Base-by-base conservation (phyloP, 768 basidiomycete genomes). In the Psilocybe tampanensis region DNA sequence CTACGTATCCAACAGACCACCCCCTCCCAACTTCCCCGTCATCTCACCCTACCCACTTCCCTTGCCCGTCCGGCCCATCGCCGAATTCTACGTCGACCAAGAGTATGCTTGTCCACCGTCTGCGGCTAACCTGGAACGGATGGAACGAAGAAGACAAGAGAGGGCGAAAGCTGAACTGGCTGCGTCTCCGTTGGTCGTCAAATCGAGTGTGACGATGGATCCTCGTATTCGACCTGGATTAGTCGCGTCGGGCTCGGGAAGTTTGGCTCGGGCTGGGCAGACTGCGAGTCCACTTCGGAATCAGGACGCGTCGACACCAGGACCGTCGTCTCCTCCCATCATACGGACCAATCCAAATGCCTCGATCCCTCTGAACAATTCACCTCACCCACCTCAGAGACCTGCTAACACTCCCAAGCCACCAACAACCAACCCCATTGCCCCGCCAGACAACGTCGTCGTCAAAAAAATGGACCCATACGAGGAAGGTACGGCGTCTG, bases 391-490 rank as follows among this genome's bases (percentile, higher is more conserved):
- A n/a, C n/a, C n/a, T n/a, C n/a, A n/a, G n/a, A n/a, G n/a, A n/a
- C n/a, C n/a, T n/a, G n/a, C n/a, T n/a, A n/a, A n/a, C n/a, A n/a
- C n/a, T n/a, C n/a, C n/a, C n/a, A n/a, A n/a, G n/a, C n/a, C n/a
- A n/a, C n/a, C n/a, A n/a, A n/a, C n/a, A n/a, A n/a, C n/a, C n/a
- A n/a, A n/a, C n/a, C n/a, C n/a, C n/a, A n/a, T n/a, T n/a, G n/a
- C 22, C 23, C 22, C 1, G 19, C 19, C 33, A 8, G 34, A 47
- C 21, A 29, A 41, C 7, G 47, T 32, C n/a, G 23, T 39, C 13
- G 50, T 55, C 8, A 59, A 55, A 41, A 68, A 68, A 48, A 55
- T 64, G 44, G 67, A 68, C 29, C 67, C 65, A 8, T 62, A 68
- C 36, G 65, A 68, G 58, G 62, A 64, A 60, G 67, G 67, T 66